These are phyloP conservation scores for Crotalaria pallida DNA, from an alignment of 306 rosid genomes.

Conservation along the genomic window DNA sequence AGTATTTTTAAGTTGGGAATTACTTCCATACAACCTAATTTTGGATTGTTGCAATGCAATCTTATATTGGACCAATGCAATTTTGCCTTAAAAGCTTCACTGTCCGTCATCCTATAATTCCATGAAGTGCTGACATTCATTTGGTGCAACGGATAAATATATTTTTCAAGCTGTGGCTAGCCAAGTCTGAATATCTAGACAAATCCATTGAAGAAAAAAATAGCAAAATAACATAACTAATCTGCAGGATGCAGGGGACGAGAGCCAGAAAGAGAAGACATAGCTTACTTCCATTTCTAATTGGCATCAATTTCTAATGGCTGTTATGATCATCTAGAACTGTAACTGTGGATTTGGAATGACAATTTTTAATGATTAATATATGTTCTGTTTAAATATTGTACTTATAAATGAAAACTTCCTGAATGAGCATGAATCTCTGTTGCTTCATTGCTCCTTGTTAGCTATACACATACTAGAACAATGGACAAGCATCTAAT, in stretches of 20 bases:
- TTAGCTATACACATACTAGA: background rate
- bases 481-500: background rate
- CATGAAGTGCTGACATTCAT: too few relatives aligned
- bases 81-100: background rate
- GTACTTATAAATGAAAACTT: background rate
- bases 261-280: background rate
- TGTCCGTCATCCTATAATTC: background rate
- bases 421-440: background rate
- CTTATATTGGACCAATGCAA: too few relatives aligned
- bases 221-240: too few relatives aligned
- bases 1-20: background rate
- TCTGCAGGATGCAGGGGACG: background rate
- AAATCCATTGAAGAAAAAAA: background rate
- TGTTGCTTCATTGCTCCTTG: background rate
- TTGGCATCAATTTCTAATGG: background rate
- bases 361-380: too few relatives aligned
- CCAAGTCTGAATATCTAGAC: background rate
- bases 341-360: background rate
- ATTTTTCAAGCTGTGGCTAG: too few relatives aligned
- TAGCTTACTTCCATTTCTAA: background rate
- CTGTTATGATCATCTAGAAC: background rate
- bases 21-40: too few relatives aligned
- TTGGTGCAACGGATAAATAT: too few relatives aligned
- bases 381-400: too few relatives aligned
- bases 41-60: too few relatives aligned